Percentiles rank a stretch among this genome's conserved stretches.
phyloP scores from a whole-genome alignment of 2,329 filamentous ascomycete genomes.

The Ambrosiella xylebori region DNA sequence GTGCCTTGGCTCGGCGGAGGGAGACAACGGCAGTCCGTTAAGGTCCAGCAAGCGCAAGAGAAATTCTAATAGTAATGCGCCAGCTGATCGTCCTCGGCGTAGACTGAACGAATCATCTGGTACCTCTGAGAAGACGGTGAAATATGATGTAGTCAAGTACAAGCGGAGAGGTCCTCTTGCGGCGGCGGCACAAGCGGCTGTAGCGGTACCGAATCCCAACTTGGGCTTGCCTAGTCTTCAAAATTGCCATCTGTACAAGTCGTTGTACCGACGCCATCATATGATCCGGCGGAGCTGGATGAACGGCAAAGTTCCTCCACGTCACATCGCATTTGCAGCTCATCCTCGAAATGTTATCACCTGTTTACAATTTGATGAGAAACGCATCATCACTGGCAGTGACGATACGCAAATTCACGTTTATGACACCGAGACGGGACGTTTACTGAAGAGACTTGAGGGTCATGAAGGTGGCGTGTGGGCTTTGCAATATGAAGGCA shows the following conservation, averaged over 20 bases:
- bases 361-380: conserved; percentile 90
- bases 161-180: conserved; percentile 70
- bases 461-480: conserved; percentile 96
- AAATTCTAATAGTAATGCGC: neutral
- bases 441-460: conserved; percentile 63
- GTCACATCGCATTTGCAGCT: conserved; percentile 81
- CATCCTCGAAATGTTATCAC: conserved; percentile 95
- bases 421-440: conserved; percentile 91
- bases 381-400: conserved; percentile 95
- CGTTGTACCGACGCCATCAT: conserved; percentile 81
- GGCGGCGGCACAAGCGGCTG: conserved; percentile 67
- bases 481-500: conserved; percentile 92
- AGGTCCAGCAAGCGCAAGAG: conserved; percentile 35
- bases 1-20: no score
- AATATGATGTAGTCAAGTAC: conserved; percentile 19
- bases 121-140: neutral
- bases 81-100: conserved; percentile 21
- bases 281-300: conserved; percentile 90
- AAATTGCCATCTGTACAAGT: conserved; percentile 86
- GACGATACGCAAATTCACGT: conserved; percentile 97
- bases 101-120: conserved; percentile 18
- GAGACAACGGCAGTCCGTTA: conserved; percentile 14
- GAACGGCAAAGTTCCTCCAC: conserved; percentile 63
- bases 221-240: conserved; percentile 63
- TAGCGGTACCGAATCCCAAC: conserved; percentile 65